Percentiles rank a stretch among this genome's conserved stretches.
phyloP scores from a whole-genome alignment of 169 alveolate genomes.

The Plasmodium coatneyi region DNA sequence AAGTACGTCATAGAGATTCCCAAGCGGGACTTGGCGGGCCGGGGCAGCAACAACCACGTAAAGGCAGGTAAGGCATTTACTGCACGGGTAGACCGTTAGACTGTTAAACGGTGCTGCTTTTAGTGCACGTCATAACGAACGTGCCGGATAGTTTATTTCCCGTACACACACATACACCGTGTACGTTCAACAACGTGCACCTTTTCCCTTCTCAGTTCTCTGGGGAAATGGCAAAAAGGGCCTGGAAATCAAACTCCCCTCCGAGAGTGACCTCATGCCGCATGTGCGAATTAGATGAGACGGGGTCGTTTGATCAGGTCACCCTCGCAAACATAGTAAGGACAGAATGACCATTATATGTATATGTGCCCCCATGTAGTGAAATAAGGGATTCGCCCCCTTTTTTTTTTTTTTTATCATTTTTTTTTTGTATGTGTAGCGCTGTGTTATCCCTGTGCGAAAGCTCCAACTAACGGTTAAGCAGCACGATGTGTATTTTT shows the following conservation, averaged over 20 bases:
- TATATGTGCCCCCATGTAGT: background rate
- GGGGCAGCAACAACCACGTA: conserved; percentile 14
- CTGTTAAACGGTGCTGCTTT: background rate
- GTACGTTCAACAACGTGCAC: background rate
- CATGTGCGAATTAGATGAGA: conserved; percentile 31
- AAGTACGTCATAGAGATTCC: conserved; percentile 70
- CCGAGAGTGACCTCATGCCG: background rate
- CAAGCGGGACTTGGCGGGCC: conserved; percentile 15
- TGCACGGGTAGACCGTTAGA: background rate
- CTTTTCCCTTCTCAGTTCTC: conserved; percentile 30
- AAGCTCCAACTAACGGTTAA: background rate
- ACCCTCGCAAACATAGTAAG: background rate
- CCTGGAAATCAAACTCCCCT: conserved; percentile 59
- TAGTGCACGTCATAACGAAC: background rate
- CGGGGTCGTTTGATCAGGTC: background rate
- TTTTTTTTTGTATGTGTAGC: background rate
- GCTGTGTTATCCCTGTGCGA: background rate
- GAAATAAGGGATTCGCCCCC: background rate
- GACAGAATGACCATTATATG: background rate
- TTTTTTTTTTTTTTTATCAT: no score
- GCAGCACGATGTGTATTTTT: background rate
- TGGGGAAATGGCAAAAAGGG: conserved; percentile 63
- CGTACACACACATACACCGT: background rate
- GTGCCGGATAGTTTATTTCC: background rate
- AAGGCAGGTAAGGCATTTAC: conserved; percentile 27